A percentile compares a stretch with the other conserved stretches of the same genome.
Conservation (phyloP, 1,139 yeast species). For the Diutina siamensis region DNA sequence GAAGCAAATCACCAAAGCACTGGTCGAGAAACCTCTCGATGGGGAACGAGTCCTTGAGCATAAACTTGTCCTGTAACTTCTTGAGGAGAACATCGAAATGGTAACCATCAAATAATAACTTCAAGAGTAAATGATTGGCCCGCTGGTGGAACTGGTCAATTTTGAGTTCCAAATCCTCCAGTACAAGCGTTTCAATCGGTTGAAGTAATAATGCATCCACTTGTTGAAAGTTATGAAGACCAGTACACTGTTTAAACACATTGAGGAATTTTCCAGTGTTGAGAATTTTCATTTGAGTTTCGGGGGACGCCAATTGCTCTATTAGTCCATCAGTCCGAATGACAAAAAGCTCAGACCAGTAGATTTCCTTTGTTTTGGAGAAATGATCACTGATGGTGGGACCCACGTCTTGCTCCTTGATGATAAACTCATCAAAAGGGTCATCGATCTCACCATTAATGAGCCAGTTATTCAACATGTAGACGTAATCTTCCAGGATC, state of each 20-base stretch:
- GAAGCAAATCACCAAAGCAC: slow-evolving; percentile 24
- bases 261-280: slow-evolving; percentile 80
- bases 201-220: slow-evolving; percentile 21
- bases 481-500: slow-evolving; percentile 54
- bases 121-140: slow-evolving; percentile 55
- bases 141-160: slow-evolving; percentile 53
- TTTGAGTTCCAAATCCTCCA: slow-evolving; percentile 44
- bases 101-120: slow-evolving; percentile 52
- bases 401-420: slow-evolving; percentile 34
- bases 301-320: slow-evolving; percentile 45
- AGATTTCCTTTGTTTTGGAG: slow-evolving; percentile 51
- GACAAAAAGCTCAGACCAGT: slow-evolving; percentile 80
- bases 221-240: slow-evolving; percentile 13
- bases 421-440: slow-evolving; percentile 73
- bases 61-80: slow-evolving; percentile 41
- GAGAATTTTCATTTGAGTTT: slow-evolving; percentile 52
- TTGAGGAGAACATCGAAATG: slow-evolving; percentile 36
- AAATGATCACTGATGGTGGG: slow-evolving; percentile 18
- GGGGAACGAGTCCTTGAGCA: slow-evolving; percentile 34
- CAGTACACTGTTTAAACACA: slow-evolving; percentile 51
- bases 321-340: slow-evolving; percentile 69
- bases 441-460: slow-evolving; percentile 65
- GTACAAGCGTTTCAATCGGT: slow-evolving; percentile 30
- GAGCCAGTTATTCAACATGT: slow-evolving; percentile 71
- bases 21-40: slow-evolving; percentile 34